A percentile compares a stretch with the other conserved stretches of the same genome.
phyloP scores from a whole-genome alignment of 306 rosid species.

The Cucurbita moschata region DNA sequence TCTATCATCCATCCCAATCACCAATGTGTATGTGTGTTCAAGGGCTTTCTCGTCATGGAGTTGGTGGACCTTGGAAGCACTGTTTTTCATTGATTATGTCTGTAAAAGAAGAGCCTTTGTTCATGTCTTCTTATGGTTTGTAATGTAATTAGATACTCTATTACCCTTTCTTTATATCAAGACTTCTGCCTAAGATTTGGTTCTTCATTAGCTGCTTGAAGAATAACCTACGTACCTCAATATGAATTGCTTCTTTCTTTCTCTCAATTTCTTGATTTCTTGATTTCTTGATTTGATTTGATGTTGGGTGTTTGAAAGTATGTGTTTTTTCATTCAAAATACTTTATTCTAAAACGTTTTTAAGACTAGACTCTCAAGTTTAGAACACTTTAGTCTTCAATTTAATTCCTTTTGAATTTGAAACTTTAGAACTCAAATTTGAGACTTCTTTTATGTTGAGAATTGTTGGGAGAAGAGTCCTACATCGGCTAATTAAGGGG shows the following conservation, averaged over 20 bases:
- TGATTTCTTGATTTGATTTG: too few relatives aligned
- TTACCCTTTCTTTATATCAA: not conserved
- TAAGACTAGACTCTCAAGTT: too few relatives aligned
- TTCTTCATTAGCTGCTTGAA: not conserved
- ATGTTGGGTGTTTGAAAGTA: too few relatives aligned
- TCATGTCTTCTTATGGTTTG: not conserved
- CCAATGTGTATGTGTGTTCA: not conserved
- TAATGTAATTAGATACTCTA: not conserved
- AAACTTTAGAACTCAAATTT: too few relatives aligned
- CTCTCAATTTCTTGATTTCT: not conserved
- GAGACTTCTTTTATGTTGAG: too few relatives aligned
- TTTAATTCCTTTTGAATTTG: too few relatives aligned
- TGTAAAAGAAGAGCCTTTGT: not conserved
- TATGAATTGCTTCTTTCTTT: not conserved
- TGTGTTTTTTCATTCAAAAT: too few relatives aligned
- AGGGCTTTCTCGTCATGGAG: not conserved
- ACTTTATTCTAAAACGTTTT: too few relatives aligned
- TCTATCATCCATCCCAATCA: not conserved
- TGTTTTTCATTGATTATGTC: not conserved
- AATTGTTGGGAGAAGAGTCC: too few relatives aligned
- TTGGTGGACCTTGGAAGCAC: slow-evolving; percentile 1
- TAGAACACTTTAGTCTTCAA: too few relatives aligned
- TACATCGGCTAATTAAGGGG: too few relatives aligned
- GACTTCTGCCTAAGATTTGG: slow-evolving; percentile 2
- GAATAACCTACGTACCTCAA: not conserved